Conservation (phyloP, 1,284 basidiomycete genomes). For the Microbotryomycetes sp. region DNA sequence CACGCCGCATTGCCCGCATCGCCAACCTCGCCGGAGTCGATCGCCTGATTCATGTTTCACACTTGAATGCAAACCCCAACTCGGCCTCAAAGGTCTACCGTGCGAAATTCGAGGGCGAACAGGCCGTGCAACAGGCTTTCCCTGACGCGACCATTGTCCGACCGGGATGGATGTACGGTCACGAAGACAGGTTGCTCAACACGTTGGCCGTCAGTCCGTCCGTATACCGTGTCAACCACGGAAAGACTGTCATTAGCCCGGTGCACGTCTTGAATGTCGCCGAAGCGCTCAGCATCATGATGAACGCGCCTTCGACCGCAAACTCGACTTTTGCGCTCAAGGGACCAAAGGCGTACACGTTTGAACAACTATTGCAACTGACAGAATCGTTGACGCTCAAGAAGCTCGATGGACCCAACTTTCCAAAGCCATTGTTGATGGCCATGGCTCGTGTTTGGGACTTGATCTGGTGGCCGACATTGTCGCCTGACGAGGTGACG, state of each 20-base stretch:
- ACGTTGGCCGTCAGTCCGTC: conserved; percentile 91
- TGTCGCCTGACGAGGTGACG: conserved; percentile 84
- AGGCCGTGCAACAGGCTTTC: conserved; percentile 76
- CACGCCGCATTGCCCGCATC: conserved; percentile 61
- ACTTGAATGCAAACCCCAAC: conserved; percentile 76
- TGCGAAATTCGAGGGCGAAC: conserved; percentile 85
- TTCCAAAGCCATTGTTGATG: conserved; percentile 70
- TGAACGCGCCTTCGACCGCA: conserved; percentile 54
- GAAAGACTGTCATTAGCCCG: conserved; percentile 76
- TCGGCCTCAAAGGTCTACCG: conserved; percentile 80
- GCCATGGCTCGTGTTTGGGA: conserved; percentile 62
- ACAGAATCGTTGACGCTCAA: conserved; percentile 73
- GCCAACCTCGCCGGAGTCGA: conserved; percentile 69
- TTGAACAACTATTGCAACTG: conserved; percentile 75
- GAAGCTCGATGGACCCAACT: conserved; percentile 56
- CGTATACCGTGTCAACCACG: conserved; percentile 88
- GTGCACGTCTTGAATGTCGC: conserved; percentile 93
- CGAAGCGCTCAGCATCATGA: conserved; percentile 75
- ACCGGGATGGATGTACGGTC: conserved; percentile 78
- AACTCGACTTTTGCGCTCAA: conserved; percentile 70
- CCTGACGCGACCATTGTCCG: conserved; percentile 82
- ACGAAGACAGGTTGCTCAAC: conserved; percentile 90
- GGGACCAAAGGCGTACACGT: conserved; percentile 79
- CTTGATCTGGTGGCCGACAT: conserved; percentile 82
- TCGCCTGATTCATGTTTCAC: conserved; percentile 89